Conservation (phyloP, 331 rosid species). For the Rosa hybrid region DNA sequence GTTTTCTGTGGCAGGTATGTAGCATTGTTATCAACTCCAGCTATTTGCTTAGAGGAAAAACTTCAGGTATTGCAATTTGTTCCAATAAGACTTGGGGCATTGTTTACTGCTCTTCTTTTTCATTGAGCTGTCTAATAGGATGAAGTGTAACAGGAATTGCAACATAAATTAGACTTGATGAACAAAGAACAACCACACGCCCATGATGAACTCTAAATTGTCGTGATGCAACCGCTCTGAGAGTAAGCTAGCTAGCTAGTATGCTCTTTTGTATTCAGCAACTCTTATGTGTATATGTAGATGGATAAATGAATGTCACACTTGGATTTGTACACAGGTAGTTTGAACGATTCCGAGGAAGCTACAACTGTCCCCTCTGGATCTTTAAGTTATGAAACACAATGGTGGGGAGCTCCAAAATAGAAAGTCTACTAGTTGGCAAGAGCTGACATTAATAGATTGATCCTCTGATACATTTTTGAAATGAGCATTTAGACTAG, state of each 20-base stretch:
- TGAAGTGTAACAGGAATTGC: conserved; percentile 65
- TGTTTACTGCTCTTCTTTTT: not conserved
- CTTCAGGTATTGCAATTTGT: conserved; percentile 55
- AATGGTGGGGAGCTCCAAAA: conserved; percentile 5
- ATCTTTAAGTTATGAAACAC: not conserved
- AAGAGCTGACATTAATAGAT: not conserved
- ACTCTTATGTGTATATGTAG: not conserved
- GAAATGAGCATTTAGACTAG: conserved; percentile 12
- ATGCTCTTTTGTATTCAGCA: conserved; percentile 17
- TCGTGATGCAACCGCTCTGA: not conserved
- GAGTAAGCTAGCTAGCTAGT: conserved; percentile 35
- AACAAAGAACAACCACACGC: conserved; percentile 61
- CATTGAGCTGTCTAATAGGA: conserved; percentile 22
- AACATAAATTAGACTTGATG: conserved; percentile 70
- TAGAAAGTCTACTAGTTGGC: not conserved
- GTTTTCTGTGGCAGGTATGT: conserved; percentile 61
- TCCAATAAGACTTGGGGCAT: conserved; percentile 11
- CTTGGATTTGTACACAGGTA: conserved; percentile 8
- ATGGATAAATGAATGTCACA: not conserved
- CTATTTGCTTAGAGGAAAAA: conserved; percentile 73
- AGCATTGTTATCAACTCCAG: conserved; percentile 86
- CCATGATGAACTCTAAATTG: conserved; percentile 77
- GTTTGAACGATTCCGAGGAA: not conserved
- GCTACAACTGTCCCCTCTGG: conserved; percentile 10
- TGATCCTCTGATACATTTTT: conserved; percentile 21